These are phyloP conservation scores for Rhododendron kiyosumense DNA, from an alignment of 148 eudicot genomes.

Conservation along the genomic window DNA sequence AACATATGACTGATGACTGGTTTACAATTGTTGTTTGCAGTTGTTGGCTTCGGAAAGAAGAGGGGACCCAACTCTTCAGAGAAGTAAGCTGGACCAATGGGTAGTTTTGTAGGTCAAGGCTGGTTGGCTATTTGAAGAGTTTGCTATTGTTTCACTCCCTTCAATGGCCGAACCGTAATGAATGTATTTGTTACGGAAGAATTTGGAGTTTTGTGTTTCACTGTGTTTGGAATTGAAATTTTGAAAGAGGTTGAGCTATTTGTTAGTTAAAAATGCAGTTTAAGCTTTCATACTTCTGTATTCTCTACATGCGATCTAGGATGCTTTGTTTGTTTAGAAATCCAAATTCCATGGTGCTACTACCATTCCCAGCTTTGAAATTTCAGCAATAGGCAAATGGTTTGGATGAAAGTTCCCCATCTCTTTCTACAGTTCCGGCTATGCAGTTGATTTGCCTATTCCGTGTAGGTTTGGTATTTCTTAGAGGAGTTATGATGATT, in stretches of 20 bases:
- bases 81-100: conserved; percentile 26
- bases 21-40: conserved; percentile 16
- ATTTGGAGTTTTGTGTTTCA: not conserved
- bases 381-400: not conserved
- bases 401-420: not conserved
- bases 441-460: not conserved
- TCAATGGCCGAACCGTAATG: not conserved
- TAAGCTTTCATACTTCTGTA: not conserved
- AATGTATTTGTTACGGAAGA: not conserved
- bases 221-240: not conserved
- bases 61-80: conserved; percentile 50
- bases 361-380: not conserved
- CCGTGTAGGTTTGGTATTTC: not conserved
- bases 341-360: not conserved
- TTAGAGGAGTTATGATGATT: not conserved
- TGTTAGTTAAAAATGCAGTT: not conserved
- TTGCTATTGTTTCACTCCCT: not conserved
- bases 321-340: not conserved
- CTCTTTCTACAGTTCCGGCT: not conserved
- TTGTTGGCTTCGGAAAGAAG: conserved; percentile 54
- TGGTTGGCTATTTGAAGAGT: not conserved
- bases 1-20: too few relatives aligned
- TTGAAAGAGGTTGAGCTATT: not conserved
- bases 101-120: conserved; percentile 8
- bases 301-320: not conserved